phyloP scores from a whole-genome alignment of 2,329 filamentous ascomycete genomes.

The Pseudocercospora eumusae region DNA sequence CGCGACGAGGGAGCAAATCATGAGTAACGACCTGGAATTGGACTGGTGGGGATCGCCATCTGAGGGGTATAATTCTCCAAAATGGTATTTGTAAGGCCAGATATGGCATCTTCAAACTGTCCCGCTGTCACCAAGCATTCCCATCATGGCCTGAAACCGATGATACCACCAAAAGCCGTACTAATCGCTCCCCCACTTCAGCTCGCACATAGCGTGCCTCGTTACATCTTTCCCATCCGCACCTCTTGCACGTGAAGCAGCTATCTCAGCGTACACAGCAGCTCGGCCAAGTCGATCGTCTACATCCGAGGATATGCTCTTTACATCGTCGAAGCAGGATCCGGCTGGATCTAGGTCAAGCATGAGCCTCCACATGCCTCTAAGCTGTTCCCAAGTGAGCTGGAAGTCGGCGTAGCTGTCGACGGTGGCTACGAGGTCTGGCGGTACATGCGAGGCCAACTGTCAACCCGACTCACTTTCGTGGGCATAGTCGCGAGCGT shows the following conservation, averaged over 20 bases:
- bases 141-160: background rate
- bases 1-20: background rate
- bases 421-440: background rate
- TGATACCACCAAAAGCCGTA: background rate
- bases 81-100: background rate
- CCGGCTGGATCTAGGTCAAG: background rate
- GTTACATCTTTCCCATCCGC: background rate
- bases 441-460: background rate
- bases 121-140: background rate
- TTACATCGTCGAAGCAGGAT: background rate
- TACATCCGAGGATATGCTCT: background rate
- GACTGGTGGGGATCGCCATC: background rate
- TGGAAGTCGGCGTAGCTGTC: background rate
- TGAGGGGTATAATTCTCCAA: background rate
- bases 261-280: background rate
- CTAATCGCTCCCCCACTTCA: background rate
- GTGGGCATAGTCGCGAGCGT: background rate
- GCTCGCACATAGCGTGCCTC: background rate
- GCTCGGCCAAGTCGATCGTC: background rate
- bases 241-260: conserved; percentile 1
- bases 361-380: background rate
- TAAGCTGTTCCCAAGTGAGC: background rate
- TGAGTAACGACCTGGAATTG: background rate
- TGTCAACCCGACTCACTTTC: background rate
- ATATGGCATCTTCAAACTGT: background rate